phyloP scores from a whole-genome alignment of 2,329 filamentous ascomycete species.

The Hypoxylon sp. region DNA sequence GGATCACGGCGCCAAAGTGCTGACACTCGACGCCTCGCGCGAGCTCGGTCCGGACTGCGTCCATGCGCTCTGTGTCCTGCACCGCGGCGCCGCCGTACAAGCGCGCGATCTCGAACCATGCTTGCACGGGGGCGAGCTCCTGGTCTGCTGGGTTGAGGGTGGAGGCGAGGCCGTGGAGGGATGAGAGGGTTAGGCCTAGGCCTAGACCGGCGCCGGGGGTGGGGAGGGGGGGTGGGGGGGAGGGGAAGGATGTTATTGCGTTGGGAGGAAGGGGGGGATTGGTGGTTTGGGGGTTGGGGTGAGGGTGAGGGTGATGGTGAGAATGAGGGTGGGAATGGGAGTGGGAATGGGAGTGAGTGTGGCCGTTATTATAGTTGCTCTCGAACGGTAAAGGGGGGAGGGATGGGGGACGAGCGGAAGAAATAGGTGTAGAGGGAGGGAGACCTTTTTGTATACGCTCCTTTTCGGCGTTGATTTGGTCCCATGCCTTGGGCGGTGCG shows the following conservation, averaged over 20 bases:
- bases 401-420: background rate
- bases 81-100: constrained; percentile 58
- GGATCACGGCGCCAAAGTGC: constrained; percentile 63
- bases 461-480: constrained; percentile 32
- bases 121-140: constrained; percentile 66
- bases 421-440: background rate
- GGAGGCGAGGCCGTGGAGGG: constrained; percentile 61
- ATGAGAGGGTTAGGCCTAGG: constrained; percentile 57
- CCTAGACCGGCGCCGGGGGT: background rate
- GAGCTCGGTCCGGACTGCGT: constrained; percentile 58
- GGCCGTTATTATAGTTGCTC: background rate
- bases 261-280: background rate
- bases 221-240: constrained; percentile 41
- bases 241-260: constrained; percentile 31
- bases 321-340: background rate
- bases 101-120: constrained; percentile 66
- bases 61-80: constrained; percentile 54
- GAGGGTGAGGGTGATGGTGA: constrained; percentile 10
- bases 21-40: constrained; percentile 61
- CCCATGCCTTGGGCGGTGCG: constrained; percentile 39
- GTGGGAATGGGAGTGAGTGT: background rate
- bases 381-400: background rate
- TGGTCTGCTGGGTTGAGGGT: constrained; percentile 58
- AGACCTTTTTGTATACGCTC: constrained; percentile 1
- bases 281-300: constrained; percentile 5